Conservation (phyloP, 805 yeast genomes). For the Monosporozyma aerobia region DNA sequence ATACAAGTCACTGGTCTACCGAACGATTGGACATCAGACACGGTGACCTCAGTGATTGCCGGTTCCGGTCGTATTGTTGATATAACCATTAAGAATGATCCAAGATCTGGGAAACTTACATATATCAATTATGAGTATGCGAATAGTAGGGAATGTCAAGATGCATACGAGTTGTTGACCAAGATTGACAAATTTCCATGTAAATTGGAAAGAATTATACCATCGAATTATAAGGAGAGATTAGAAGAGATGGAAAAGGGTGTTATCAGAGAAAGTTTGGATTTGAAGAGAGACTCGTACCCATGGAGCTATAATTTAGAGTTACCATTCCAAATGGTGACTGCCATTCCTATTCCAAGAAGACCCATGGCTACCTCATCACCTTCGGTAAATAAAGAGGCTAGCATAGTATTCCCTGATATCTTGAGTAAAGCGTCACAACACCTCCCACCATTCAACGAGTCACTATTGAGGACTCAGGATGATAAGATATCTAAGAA, state of each 20-base stretch:
- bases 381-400: background rate
- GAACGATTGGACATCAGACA: conserved; percentile 59
- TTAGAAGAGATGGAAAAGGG: background rate
- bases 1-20: conserved; percentile 42
- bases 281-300: conserved; percentile 23
- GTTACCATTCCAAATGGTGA: conserved; percentile 29
- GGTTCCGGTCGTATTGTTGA: conserved; percentile 67
- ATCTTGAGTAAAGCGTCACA: conserved; percentile 46
- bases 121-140: conserved; percentile 19
- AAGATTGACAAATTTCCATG: conserved; percentile 25
- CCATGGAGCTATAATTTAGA: conserved; percentile 27
- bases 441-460: conserved; percentile 42
- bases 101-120: conserved; percentile 41
- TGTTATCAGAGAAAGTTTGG: conserved; percentile 1
- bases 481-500: conserved; percentile 51
- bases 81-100: conserved; percentile 32
- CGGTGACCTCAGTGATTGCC: conserved; percentile 53
- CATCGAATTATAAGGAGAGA: conserved; percentile 14
- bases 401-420: conserved; percentile 34
- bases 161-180: conserved; percentile 20
- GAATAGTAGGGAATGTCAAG: conserved; percentile 20
- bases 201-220: conserved; percentile 19
- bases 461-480: conserved; percentile 35
- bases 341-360: conserved; percentile 28
- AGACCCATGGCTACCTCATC: conserved; percentile 12